Conservation (phyloP, 2,329 filamentous ascomycete species). For the Gliomastix tumulicola region DNA sequence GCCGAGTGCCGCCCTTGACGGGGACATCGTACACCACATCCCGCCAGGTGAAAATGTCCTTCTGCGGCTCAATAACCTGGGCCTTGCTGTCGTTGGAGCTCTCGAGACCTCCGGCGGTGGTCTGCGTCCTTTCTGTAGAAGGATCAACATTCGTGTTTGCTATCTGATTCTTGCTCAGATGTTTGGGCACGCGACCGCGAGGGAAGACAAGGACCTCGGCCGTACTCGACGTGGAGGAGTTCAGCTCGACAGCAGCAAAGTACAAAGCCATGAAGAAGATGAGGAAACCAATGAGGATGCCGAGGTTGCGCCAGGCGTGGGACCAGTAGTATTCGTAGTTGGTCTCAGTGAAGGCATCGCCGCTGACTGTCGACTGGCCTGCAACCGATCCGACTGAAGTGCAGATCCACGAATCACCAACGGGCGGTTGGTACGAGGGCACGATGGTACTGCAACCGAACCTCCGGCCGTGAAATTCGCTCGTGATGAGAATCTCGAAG, state of each 20-base stretch:
- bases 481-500: conserved; percentile 66
- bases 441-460: conserved; percentile 43
- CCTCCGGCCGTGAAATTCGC: conserved; percentile 58
- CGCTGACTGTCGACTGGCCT: conserved; percentile 47
- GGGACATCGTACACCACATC: conserved; percentile 50
- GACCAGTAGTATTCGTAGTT: conserved; percentile 50
- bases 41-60: conserved; percentile 68
- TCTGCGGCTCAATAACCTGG: conserved; percentile 33
- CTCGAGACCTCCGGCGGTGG: conserved; percentile 4
- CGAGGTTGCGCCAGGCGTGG: conserved; percentile 62
- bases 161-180: conserved; percentile 24
- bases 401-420: conserved; percentile 44
- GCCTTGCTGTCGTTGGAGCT: conserved; percentile 4
- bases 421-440: conserved; percentile 36
- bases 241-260: conserved; percentile 56
- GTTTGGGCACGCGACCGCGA: conserved; percentile 40
- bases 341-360: conserved; percentile 51
- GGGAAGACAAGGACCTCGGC: conserved; percentile 66
- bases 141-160: conserved; percentile 19
- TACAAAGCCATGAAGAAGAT: conserved; percentile 58
- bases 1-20: conserved; percentile 66
- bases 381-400: conserved; percentile 44
- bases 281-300: conserved; percentile 59
- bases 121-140: conserved; percentile 15
- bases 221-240: conserved; percentile 52